A percentile compares a stretch with the other conserved stretches of the same genome.
These are phyloP conservation scores for Tricholomella constricta DNA, from an alignment of 768 basidiomycete genomes.

Conservation along the genomic window DNA sequence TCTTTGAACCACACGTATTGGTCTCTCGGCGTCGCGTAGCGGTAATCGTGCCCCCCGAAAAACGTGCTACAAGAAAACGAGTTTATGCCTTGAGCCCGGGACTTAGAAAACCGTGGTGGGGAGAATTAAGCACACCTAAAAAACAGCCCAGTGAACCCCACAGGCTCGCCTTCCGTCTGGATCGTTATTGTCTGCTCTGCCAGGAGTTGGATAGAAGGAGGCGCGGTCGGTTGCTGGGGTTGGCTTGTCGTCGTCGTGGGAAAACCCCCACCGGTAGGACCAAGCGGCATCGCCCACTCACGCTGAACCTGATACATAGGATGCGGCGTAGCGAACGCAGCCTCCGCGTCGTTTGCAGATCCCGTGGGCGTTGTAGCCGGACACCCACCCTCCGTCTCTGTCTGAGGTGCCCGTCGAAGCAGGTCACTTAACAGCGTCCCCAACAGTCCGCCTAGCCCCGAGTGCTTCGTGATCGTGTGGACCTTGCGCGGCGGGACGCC, in stretches of 20 bases:
- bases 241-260: background rate
- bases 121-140: conserved; percentile 60
- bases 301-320: conserved; percentile 8
- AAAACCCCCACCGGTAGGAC: background rate
- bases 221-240: background rate
- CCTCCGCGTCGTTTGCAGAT: background rate
- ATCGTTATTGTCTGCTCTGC: conserved; percentile 6
- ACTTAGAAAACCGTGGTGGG: background rate
- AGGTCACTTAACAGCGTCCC: conserved; percentile 11
- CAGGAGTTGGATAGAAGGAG: background rate
- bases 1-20: conserved; percentile 80
- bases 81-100: conserved; percentile 1
- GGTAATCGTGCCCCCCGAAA: conserved; percentile 71
- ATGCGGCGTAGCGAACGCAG: background rate
- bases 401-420: conserved; percentile 1
- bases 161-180: conserved; percentile 19
- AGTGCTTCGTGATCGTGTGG: background rate
- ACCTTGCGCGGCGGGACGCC: conserved; percentile 27
- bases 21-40: conserved; percentile 71
- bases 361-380: background rate
- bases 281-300: conserved; percentile 7
- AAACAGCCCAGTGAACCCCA: conserved; percentile 61
- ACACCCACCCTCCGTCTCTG: background rate
- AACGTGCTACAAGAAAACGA: conserved; percentile 53
- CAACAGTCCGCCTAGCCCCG: conserved; percentile 13